A percentile compares a stretch with the other conserved stretches of the same genome.
These are phyloP conservation scores for Strigomonas galati DNA, from an alignment of 208 protist species.

Conservation along the genomic window DNA sequence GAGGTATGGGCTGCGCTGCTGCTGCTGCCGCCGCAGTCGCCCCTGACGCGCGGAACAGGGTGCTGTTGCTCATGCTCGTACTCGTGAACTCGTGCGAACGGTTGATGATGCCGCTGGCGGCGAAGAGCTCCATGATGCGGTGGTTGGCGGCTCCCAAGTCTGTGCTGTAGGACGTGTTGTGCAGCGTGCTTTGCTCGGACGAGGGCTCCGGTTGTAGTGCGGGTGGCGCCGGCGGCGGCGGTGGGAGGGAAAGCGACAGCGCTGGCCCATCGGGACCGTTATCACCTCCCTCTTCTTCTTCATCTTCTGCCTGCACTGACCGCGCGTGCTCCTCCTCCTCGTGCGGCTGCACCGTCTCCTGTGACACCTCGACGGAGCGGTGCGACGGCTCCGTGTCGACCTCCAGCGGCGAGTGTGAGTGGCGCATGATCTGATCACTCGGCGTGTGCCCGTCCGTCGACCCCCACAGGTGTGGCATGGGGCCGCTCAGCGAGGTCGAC, in stretches of 20 bases:
- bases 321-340: slow-evolving; percentile 2
- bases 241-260: background rate
- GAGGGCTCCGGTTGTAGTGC: background rate
- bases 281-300: background rate
- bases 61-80: background rate
- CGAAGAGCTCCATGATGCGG: slow-evolving; percentile 38
- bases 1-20: no score
- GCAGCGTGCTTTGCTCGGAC: background rate
- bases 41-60: background rate
- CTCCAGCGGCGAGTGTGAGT: background rate
- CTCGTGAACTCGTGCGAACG: background rate
- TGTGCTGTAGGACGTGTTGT: background rate
- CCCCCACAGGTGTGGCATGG: background rate
- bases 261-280: background rate
- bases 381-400: background rate
- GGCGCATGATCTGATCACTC: slow-evolving; percentile 5
- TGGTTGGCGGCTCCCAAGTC: slow-evolving; percentile 21
- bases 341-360: background rate
- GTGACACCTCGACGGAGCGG: background rate
- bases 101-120: slow-evolving; percentile 6
- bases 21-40: no score
- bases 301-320: background rate
- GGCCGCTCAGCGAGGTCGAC: background rate
- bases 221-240: background rate
- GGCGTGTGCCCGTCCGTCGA: background rate